Percentiles rank a stretch among this genome's conserved stretches.
phyloP scores from a whole-genome alignment of 179 eudicot species.

The Spergularia azorica region DNA sequence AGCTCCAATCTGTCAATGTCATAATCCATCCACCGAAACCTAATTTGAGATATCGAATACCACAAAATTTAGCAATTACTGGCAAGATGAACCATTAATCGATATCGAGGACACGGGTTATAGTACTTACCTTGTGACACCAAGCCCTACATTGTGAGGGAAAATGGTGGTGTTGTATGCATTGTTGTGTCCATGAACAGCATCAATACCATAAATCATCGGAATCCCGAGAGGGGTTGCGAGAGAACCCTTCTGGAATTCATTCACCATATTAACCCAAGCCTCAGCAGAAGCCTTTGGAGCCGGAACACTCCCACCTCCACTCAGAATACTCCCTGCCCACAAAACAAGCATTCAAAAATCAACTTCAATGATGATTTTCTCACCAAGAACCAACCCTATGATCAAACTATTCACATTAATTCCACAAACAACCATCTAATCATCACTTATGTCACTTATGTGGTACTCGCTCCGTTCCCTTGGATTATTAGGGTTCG shows the following conservation, averaged over 20 bases:
- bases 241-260: conserved; percentile 61
- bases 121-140: conserved; percentile 69
- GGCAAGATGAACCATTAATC: not conserved
- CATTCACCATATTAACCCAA: conserved; percentile 71
- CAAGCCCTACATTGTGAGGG: conserved; percentile 80
- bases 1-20: not conserved
- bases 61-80: not conserved
- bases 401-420: not conserved
- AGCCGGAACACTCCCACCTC: conserved; percentile 72
- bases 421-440: not conserved
- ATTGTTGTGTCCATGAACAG: conserved; percentile 71
- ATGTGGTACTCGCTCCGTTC: no score
- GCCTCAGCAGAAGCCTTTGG: conserved; percentile 51
- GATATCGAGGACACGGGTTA: not conserved
- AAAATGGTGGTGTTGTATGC: conserved; percentile 66
- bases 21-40: not conserved
- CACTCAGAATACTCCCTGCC: conserved; percentile 67
- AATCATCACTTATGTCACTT: no score
- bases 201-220: conserved; percentile 75
- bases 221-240: conserved; percentile 75
- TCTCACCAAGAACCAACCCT: not conserved
- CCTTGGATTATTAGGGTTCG: no score
- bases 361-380: not conserved
- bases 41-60: no score
- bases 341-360: not conserved